These are phyloP conservation scores for Cladorrhinum sp. DNA, from an alignment of 2,329 filamentous ascomycete species.

Conservation along the genomic window DNA sequence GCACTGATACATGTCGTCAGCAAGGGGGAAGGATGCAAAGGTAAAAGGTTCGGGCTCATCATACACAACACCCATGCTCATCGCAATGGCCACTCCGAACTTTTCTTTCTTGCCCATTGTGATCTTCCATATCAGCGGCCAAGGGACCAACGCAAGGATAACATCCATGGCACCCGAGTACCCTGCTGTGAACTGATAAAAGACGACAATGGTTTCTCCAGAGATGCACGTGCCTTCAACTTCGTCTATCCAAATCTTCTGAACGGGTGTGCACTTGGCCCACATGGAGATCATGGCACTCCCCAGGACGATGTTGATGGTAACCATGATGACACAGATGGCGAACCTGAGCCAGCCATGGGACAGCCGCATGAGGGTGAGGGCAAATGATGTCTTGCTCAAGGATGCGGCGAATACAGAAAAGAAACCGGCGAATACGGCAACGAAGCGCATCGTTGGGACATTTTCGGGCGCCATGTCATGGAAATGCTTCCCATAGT, in stretches of 20 bases:
- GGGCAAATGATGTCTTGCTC: constrained; percentile 39
- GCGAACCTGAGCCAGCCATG: constrained; percentile 24
- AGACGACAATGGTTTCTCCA: not conserved
- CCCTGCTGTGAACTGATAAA: constrained; percentile 10
- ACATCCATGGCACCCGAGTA: constrained; percentile 33
- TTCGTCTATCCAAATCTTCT: constrained; percentile 12
- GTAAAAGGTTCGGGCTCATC: not conserved
- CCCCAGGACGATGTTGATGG: constrained; percentile 25
- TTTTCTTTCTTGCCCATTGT: constrained; percentile 34
- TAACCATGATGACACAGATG: constrained; percentile 36
- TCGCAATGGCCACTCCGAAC: constrained; percentile 32
- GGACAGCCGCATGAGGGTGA: constrained; percentile 36
- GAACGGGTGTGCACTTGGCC: constrained; percentile 19
- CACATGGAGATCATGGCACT: constrained; percentile 18
- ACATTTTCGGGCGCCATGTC: constrained; percentile 2
- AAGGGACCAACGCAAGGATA: constrained; percentile 32
- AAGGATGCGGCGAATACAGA: constrained; percentile 23
- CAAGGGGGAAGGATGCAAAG: not conserved
- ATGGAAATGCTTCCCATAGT: constrained; percentile 14
- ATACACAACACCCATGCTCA: constrained; percentile 36
- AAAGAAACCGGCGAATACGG: constrained; percentile 20
- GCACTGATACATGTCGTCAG: constrained; percentile 6
- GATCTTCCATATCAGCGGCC: constrained; percentile 33
- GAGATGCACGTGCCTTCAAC: constrained; percentile 15
- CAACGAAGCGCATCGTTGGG: constrained; percentile 11